Conservation (phyloP, 352 stramenopile species). For the Thraustochytrium sp. region DNA sequence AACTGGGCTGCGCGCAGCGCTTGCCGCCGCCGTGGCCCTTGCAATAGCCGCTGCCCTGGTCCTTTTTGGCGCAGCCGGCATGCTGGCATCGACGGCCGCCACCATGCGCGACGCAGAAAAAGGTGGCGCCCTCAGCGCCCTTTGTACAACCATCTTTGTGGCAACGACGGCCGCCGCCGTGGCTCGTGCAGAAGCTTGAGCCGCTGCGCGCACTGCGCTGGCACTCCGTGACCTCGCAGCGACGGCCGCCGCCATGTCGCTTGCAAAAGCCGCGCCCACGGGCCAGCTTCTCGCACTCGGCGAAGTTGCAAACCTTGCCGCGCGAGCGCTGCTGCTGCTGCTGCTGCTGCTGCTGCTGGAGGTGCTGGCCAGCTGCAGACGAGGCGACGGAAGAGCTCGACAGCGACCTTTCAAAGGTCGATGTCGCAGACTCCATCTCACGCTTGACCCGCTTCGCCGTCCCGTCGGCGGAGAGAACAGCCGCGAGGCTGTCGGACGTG, state of each 20-base stretch:
- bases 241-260: slow-evolving; percentile 70
- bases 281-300: slow-evolving; percentile 68
- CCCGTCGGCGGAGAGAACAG: no score
- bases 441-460: no score
- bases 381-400: no score
- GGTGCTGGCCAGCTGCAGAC: background rate
- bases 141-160: slow-evolving; percentile 63
- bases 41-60: slow-evolving; percentile 56
- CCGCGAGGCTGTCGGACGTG: no score
- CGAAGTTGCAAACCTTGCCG: slow-evolving; percentile 59
- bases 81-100: slow-evolving; percentile 64
- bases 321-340: slow-evolving; percentile 46
- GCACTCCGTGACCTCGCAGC: slow-evolving; percentile 65
- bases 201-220: slow-evolving; percentile 71
- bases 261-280: slow-evolving; percentile 74
- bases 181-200: slow-evolving; percentile 69
- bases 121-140: slow-evolving; percentile 49
- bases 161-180: slow-evolving; percentile 67
- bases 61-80: slow-evolving; percentile 52
- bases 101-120: slow-evolving; percentile 76
- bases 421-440: no score
- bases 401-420: no score
- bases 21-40: slow-evolving; percentile 72
- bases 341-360: background rate
- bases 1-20: slow-evolving; percentile 53